A percentile compares a stretch with the other conserved stretches of the same genome.
Evolutionary conservation across 345 rosid species (phyloP).

Genomic region (Populus euphratica): DNA sequence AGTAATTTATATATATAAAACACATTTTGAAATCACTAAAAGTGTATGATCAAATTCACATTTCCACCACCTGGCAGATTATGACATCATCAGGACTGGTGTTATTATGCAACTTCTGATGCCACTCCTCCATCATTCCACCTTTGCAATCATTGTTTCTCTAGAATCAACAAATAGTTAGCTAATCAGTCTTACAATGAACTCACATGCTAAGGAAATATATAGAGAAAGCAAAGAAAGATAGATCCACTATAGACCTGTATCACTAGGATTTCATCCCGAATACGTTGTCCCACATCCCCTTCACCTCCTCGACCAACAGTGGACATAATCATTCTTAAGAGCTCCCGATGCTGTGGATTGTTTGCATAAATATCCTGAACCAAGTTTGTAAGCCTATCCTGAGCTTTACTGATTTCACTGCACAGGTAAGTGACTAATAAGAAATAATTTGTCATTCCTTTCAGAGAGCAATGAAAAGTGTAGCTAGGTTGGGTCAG

Average conservation of each 20-base stretch:
- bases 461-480: neutral
- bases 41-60: conserved; percentile 16
- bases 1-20: conserved; percentile 11
- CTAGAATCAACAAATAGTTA: conserved; percentile 38
- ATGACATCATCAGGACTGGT: conserved; percentile 98
- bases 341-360: conserved; percentile 69
- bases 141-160: conserved; percentile 94
- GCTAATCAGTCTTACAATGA: neutral
- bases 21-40: neutral
- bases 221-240: conserved; percentile 5
- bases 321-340: conserved; percentile 86
- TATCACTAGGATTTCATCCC: conserved; percentile 93
- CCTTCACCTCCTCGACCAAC: conserved; percentile 99
- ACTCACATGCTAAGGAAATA: conserved; percentile 8
- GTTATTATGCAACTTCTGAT: conserved; percentile 97
- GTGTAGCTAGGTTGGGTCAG: neutral
- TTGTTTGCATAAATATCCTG: conserved; percentile 51
- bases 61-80: conserved; percentile 80
- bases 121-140: conserved; percentile 99
- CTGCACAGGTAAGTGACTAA: conserved; percentile 39
- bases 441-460: neutral
- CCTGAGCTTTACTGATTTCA: conserved; percentile 95
- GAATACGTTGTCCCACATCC: conserved; percentile 98
- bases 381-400: conserved; percentile 80
- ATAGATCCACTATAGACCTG: conserved; percentile 55